Conservation (phyloP, 768 basidiomycete species). For the Hortiboletus campestris region DNA sequence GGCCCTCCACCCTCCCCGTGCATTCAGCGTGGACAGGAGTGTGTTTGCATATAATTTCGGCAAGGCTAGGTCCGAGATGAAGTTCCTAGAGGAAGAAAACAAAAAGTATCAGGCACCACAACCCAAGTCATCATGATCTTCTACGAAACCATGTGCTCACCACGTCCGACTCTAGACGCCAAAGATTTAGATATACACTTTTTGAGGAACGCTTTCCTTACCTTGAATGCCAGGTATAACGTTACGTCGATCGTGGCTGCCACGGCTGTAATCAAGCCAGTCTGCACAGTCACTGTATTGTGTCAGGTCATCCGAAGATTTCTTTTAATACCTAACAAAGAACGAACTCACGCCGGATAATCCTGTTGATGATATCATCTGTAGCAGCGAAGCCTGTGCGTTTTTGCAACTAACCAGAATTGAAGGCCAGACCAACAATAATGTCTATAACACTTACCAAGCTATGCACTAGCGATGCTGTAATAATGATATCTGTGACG, state of each 20-base stretch:
- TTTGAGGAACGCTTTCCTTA: neutral
- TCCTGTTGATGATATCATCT: conserved; percentile 37
- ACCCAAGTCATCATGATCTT: too few relatives aligned
- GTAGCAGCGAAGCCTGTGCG: conserved; percentile 43
- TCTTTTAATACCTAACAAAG: neutral
- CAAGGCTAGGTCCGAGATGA: conserved; percentile 26
- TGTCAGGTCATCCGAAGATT: neutral
- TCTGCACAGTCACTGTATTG: conserved; percentile 28
- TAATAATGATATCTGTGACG: conserved; percentile 43
- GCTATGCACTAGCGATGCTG: conserved; percentile 41
- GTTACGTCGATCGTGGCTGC: conserved; percentile 17
- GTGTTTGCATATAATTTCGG: conserved; percentile 28
- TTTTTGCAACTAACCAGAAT: conserved; percentile 32
- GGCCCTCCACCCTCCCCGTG: conserved; percentile 25
- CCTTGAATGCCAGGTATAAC: conserved; percentile 14
- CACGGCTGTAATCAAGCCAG: conserved; percentile 17
- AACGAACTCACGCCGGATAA: conserved; percentile 37
- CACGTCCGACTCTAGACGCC: neutral
- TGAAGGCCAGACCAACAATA: neutral
- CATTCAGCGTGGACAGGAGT: conserved; percentile 18
- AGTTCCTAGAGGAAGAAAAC: conserved; percentile 6
- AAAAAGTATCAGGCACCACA: neutral
- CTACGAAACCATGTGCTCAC: neutral
- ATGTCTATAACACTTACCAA: conserved; percentile 30
- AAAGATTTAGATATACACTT: neutral